Evolutionary conservation across 2,329 filamentous ascomycete genomes (phyloP).

Genomic region (Fusarium albidum): DNA sequence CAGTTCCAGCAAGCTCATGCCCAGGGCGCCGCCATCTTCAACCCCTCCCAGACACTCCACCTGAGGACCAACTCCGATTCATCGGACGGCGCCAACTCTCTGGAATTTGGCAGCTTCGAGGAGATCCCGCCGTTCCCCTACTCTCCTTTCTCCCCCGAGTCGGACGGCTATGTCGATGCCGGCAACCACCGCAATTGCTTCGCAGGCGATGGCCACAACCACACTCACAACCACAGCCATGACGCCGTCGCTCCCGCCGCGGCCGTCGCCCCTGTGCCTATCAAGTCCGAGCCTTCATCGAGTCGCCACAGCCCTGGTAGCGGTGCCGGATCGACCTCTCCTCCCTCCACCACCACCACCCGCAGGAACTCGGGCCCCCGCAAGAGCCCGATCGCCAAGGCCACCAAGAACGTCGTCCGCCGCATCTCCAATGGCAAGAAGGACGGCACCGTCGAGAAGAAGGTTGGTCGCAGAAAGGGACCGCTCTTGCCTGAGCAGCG

Average conservation of each 20-base stretch:
- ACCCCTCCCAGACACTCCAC: slow-evolving; percentile 89
- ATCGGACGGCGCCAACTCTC: slow-evolving; percentile 72
- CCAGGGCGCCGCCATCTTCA: slow-evolving; percentile 79
- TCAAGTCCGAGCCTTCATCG: slow-evolving; percentile 63
- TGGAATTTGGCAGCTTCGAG: slow-evolving; percentile 81
- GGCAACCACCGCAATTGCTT: slow-evolving; percentile 69
- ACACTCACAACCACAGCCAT: slow-evolving; percentile 55
- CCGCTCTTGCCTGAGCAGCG: slow-evolving; percentile 92
- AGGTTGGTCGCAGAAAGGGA: slow-evolving; percentile 88
- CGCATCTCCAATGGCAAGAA: slow-evolving; percentile 81
- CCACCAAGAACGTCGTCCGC: slow-evolving; percentile 82
- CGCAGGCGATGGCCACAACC: slow-evolving; percentile 61
- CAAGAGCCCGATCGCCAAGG: slow-evolving; percentile 83
- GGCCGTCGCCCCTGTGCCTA: slow-evolving; percentile 72
- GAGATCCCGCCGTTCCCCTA: slow-evolving; percentile 76
- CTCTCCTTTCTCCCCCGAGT: slow-evolving; percentile 83
- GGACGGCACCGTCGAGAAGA: slow-evolving; percentile 83
- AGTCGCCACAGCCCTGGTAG: slow-evolving; percentile 69
- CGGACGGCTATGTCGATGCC: slow-evolving; percentile 75
- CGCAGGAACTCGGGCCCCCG: slow-evolving; percentile 75
- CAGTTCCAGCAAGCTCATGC: slow-evolving; percentile 62
- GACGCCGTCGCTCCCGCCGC: slow-evolving; percentile 73
- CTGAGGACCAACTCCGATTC: slow-evolving; percentile 88
- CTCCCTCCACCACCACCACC: slow-evolving; percentile 66
- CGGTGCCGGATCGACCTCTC: slow-evolving; percentile 67